These are phyloP conservation scores for Vigna reflexopilosa DNA, from an alignment of 306 rosid genomes.

Conservation along the genomic window DNA sequence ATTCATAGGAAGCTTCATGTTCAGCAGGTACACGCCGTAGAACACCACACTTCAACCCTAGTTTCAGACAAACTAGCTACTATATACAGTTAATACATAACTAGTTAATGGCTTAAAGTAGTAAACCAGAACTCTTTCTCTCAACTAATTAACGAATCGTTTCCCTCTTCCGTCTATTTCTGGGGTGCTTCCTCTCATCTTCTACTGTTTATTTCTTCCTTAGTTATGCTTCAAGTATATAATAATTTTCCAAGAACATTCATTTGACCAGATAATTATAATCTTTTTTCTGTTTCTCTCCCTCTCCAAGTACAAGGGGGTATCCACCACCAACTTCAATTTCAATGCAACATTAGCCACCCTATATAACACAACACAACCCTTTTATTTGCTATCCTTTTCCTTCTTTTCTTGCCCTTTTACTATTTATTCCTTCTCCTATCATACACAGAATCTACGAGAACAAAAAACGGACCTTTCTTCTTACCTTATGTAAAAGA, in stretches of 20 bases:
- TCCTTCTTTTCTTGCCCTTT: background rate
- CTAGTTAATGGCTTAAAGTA: background rate
- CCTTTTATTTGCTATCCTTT: background rate
- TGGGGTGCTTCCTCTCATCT: constrained; percentile 16
- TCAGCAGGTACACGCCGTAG: constrained; percentile 17
- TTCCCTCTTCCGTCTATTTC: constrained; percentile 10
- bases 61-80: background rate
- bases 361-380: background rate
- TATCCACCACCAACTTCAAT: background rate
- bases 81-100: background rate
- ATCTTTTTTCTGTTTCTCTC: background rate
- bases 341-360: background rate
- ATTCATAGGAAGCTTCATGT: constrained; percentile 28
- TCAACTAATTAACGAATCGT: background rate
- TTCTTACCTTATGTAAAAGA: too few species aligned
- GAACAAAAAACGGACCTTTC: too few species aligned
- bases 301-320: background rate
- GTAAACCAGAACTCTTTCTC: background rate
- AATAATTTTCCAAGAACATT: background rate
- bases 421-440: too few species aligned
- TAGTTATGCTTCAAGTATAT: background rate
- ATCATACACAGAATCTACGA: too few species aligned
- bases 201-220: background rate
- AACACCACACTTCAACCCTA: background rate
- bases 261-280: constrained; percentile 15